Evolutionary conservation across 192 early-diverging fungal species (phyloP).

Genomic region (Coemansia reversa): DNA sequence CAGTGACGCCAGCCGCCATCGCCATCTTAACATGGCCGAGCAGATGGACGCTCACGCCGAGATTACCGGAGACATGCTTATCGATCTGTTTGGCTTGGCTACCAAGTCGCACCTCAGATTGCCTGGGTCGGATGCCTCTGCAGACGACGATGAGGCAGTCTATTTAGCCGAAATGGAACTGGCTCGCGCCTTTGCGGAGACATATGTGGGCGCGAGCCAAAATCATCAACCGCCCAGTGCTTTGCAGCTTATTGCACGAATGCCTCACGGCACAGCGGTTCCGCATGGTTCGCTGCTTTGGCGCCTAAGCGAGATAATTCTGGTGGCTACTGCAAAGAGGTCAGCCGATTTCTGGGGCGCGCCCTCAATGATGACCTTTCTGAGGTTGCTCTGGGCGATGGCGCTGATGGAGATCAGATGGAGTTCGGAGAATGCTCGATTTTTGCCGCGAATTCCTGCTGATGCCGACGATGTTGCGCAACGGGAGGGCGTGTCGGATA

Average conservation of each 20-base stretch:
- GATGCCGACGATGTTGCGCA: slow-evolving; percentile 18
- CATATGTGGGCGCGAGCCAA: slow-evolving; percentile 9
- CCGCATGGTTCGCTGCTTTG: slow-evolving; percentile 49
- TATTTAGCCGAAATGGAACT: slow-evolving; percentile 8
- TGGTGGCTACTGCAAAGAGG: slow-evolving; percentile 40
- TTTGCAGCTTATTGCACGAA: slow-evolving; percentile 32
- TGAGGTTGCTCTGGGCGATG: slow-evolving; percentile 70
- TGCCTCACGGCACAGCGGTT: slow-evolving; percentile 46
- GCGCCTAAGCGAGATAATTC: slow-evolving; percentile 45
- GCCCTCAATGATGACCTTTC: slow-evolving; percentile 62
- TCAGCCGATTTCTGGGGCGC: slow-evolving; percentile 51
- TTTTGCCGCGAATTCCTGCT: slow-evolving; percentile 57
- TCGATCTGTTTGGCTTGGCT: slow-evolving; percentile 42
- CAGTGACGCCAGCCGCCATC: slow-evolving; percentile 22
- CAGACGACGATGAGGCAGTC: slow-evolving; percentile 9
- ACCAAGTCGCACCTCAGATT: slow-evolving; percentile 17
- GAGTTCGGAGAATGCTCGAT: slow-evolving; percentile 62
- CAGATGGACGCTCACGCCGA: slow-evolving; percentile 47
- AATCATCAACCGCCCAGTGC: slow-evolving; percentile 13
- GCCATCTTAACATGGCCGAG: slow-evolving; percentile 34
- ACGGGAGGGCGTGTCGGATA: slow-evolving; percentile 7
- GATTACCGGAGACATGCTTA: slow-evolving; percentile 47
- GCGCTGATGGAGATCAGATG: slow-evolving; percentile 59
- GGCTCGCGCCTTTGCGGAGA: slow-evolving; percentile 22
- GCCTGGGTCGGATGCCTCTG: slow-evolving; percentile 16